Evolutionary conservation across 2,329 filamentous ascomycete species (phyloP), one percentile per base, ranked within the genome.

Genomic region (Neonectria faginata): DNA sequence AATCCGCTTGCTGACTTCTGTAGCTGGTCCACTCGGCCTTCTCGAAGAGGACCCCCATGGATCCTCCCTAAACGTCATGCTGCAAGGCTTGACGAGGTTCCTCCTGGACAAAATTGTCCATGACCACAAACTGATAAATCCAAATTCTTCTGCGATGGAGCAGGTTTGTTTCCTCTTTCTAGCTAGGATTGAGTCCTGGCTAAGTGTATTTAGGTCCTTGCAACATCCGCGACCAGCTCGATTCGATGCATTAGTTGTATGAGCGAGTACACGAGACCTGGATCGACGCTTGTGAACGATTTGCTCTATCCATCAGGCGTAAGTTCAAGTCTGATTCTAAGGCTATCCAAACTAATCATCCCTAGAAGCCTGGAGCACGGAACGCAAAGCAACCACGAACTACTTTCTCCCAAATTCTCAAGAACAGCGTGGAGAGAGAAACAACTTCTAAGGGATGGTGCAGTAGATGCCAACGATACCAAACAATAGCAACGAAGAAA

Each of bases 361-460:
- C 57, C 4, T 63, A 86, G 79, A 87, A 88, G 77, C 66, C 81
- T 5, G 78, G 81, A 7, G 75, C 76, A 20, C 80, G 87, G 58
- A 86, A 83, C 62, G 77, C 80, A 47, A 86, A 85, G 77, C 79
- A 80, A 53, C 84, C 80, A 57, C 86, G 83, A 76, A 85, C 83
- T 71, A 92, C 86, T 56, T 99, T 99, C 77, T 97, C 94, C 0
- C 92, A 96, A 74, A 89, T 97, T 51, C 82, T 99, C n/a, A 97
- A 97, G 77, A 89, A 89, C 57, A 97, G 94, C 68, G 91, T 99
- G 31, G 95, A 98, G 79, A 86, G 93, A 57, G 93, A 97, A 77
- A 92, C 92, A 11, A 93, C 92, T 51, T 94, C 92, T 48, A 89
- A 95, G 73, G 96, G 96, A 7, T 99, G 94, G 94, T 99, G 96